Percentiles rank a stretch among this genome's conserved stretches.
phyloP scores from a whole-genome alignment of 1,284 basidiomycete genomes.

The Ustilago loliicola region DNA sequence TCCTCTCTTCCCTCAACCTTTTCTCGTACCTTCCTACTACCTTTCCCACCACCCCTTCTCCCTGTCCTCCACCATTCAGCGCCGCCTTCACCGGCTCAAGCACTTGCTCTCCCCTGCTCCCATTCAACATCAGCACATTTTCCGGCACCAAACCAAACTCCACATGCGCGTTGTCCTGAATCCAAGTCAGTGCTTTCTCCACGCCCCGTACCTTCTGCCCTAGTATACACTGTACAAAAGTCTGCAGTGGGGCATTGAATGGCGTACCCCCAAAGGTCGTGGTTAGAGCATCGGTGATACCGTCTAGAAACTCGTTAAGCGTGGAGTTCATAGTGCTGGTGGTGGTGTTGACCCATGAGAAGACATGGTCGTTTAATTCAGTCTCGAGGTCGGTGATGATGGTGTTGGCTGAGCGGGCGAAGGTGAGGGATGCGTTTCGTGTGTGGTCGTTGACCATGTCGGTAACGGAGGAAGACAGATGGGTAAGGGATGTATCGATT shows the following conservation, averaged over 20 bases:
- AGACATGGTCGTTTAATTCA: constrained; percentile 79
- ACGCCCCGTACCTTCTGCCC: constrained; percentile 88
- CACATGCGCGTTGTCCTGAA: constrained; percentile 86
- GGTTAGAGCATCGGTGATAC: constrained; percentile 65
- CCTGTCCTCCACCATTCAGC: constrained; percentile 71
- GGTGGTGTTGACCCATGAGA: constrained; percentile 94
- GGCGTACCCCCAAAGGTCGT: constrained; percentile 79
- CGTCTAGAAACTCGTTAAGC: constrained; percentile 73
- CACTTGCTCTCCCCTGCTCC: constrained; percentile 79
- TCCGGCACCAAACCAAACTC: constrained; percentile 81
- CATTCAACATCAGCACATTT: constrained; percentile 81
- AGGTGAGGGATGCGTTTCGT: constrained; percentile 78
- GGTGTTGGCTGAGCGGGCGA: constrained; percentile 81
- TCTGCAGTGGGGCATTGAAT: constrained; percentile 54
- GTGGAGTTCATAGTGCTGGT: constrained; percentile 83
- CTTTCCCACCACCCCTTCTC: constrained; percentile 79
- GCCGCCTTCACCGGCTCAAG: constrained; percentile 38
- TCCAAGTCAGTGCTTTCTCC: constrained; percentile 88
- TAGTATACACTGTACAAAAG: constrained; percentile 77
- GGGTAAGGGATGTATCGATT: constrained; percentile 74
- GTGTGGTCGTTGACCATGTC: constrained; percentile 83
- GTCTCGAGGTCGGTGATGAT: constrained; percentile 79
- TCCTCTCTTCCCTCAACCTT: constrained; percentile 81
- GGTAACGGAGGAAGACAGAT: constrained; percentile 78
- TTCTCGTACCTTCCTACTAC: constrained; percentile 75